Evolutionary conservation across 2,329 filamentous ascomycete genomes (phyloP).

Genomic region (Aspergillus neoniger): DNA sequence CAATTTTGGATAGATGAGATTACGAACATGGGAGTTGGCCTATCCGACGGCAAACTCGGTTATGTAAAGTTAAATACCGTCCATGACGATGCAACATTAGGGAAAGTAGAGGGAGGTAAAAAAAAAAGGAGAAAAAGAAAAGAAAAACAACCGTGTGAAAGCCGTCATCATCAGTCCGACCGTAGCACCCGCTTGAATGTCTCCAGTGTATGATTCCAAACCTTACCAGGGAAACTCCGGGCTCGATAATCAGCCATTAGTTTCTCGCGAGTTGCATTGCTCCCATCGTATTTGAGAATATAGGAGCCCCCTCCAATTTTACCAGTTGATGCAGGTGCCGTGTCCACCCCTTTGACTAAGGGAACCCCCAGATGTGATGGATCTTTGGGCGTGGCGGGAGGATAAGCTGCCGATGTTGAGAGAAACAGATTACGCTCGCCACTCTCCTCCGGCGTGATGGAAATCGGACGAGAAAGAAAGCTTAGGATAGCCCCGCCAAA

Average conservation of each 20-base stretch:
- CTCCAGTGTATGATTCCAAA: constrained; percentile 36
- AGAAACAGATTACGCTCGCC: constrained; percentile 51
- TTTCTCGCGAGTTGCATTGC: constrained; percentile 18
- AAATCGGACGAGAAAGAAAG: constrained; percentile 17
- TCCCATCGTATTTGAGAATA: constrained; percentile 29
- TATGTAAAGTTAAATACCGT: no score
- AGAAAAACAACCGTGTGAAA: no score
- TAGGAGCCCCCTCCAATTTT: constrained; percentile 33
- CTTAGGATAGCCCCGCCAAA: constrained; percentile 26
- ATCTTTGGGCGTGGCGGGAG: constrained; percentile 13
- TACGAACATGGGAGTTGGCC: no score
- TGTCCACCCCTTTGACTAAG: constrained; percentile 20
- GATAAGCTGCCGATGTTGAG: constrained; percentile 41
- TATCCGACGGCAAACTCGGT: no score
- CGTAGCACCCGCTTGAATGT: constrained; percentile 23
- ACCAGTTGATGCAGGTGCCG: constrained; percentile 28
- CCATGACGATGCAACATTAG: no score
- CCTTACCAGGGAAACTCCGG: constrained; percentile 29
- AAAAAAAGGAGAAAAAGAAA: no score
- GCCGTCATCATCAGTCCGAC: neutral
- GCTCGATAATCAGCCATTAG: constrained; percentile 31
- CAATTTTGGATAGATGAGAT: no score
- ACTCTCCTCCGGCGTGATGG: constrained; percentile 36
- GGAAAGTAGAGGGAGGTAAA: no score
- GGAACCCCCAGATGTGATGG: constrained; percentile 12